A percentile compares a stretch with the other conserved stretches of the same genome.
Conservation (phyloP, 148 eudicot genomes). For the Polygonum maritimum region DNA sequence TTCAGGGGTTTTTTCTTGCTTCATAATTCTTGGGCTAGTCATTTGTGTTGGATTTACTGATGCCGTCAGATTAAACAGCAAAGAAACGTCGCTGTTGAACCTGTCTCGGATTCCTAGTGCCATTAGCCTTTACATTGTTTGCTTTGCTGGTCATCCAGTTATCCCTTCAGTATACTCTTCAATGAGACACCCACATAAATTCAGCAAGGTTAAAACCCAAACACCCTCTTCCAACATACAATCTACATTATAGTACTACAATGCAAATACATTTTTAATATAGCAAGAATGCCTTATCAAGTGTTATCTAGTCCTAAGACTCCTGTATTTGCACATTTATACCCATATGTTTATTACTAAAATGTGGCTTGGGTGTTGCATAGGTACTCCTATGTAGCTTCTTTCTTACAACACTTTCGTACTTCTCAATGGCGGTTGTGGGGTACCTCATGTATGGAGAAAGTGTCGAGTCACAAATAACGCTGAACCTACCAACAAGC, state of each 20-base stretch:
- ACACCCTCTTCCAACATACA: too few relatives aligned
- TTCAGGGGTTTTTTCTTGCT: constrained; percentile 24
- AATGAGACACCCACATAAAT: constrained; percentile 16
- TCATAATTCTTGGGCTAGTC: constrained; percentile 16
- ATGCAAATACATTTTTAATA: too few relatives aligned
- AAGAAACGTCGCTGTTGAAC: constrained; percentile 9
- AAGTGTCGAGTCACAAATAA: constrained; percentile 21
- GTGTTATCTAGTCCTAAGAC: too few relatives aligned
- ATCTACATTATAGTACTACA: too few relatives aligned
- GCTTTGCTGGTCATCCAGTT: constrained; percentile 30
- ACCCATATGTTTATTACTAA: too few relatives aligned
- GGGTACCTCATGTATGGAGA: constrained; percentile 28
- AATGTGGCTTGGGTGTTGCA: background rate
- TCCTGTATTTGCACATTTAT: too few relatives aligned
- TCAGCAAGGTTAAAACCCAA: constrained; percentile 20
- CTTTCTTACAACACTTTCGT: constrained; percentile 15
- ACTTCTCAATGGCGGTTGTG: constrained; percentile 15
- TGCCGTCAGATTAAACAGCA: constrained; percentile 18
- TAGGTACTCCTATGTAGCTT: constrained; percentile 22
- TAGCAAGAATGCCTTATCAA: background rate
- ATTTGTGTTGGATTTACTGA: constrained; percentile 17
- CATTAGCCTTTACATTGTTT: constrained; percentile 23
- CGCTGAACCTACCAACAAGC: constrained; percentile 20
- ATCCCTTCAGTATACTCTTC: constrained; percentile 27
- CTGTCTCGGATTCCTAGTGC: constrained; percentile 19